These are phyloP conservation scores for Mesembryanthemum crystallinum DNA, from an alignment of 148 eudicot species.

Conservation along the genomic window DNA sequence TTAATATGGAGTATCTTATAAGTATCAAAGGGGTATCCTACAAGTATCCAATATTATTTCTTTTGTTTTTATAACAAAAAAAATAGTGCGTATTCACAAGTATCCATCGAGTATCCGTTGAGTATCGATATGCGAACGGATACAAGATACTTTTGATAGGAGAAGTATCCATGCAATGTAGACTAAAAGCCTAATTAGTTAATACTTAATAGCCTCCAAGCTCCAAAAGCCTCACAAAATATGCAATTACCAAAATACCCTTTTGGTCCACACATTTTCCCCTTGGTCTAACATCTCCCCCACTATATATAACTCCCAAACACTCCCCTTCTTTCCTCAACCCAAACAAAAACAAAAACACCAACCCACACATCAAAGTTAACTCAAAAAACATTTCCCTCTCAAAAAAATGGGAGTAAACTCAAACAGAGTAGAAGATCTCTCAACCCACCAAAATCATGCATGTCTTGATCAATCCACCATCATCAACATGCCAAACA, in stretches of 20 bases:
- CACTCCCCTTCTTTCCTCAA: background rate
- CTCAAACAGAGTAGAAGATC: conserved; percentile 68
- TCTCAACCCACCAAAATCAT: conserved; percentile 30
- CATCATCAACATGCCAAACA: conserved; percentile 17
- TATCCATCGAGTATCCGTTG: too few relatives aligned
- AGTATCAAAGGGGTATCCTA: too few relatives aligned
- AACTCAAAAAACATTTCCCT: background rate
- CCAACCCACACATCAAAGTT: background rate
- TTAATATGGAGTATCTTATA: too few relatives aligned
- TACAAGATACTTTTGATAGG: too few relatives aligned
- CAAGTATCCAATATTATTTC: too few relatives aligned
- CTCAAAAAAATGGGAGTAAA: conserved; percentile 42
- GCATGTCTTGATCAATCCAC: conserved; percentile 19
- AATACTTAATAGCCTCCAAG: too few relatives aligned
- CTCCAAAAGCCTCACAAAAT: background rate
- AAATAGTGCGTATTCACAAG: too few relatives aligned
- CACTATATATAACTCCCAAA: conserved; percentile 18
- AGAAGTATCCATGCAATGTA: too few relatives aligned
- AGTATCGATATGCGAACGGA: too few relatives aligned
- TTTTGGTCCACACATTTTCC: background rate
- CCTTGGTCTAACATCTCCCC: background rate
- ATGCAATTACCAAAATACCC: conserved; percentile 21
- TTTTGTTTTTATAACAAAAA: too few relatives aligned
- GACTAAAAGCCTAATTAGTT: too few relatives aligned
- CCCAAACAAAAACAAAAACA: background rate